Evolutionary conservation across 371 early-diverging fungal species (phyloP).

Genomic region (Mucor saturninus): DNA sequence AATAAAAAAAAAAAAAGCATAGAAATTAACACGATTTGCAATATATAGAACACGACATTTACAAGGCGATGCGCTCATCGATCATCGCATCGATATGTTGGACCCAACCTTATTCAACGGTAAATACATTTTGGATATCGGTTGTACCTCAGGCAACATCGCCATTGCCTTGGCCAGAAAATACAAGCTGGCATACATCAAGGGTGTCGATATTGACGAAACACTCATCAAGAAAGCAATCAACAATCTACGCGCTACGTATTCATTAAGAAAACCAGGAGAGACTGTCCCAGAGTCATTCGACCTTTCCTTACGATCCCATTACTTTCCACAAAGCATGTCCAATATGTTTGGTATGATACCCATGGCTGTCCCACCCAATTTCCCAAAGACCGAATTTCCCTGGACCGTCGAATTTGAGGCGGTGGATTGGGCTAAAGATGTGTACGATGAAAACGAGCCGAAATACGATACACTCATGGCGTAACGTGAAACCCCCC

Average conservation of each 20-base stretch:
- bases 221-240: conserved; percentile 69
- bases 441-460: conserved; percentile 41
- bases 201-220: conserved; percentile 84
- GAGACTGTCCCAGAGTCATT: conserved; percentile 4
- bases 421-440: conserved; percentile 37
- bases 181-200: conserved; percentile 47
- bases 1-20: not conserved
- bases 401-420: conserved; percentile 70
- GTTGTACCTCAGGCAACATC: conserved; percentile 84
- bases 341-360: conserved; percentile 61
- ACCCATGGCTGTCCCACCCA: conserved; percentile 38
- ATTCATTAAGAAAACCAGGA: conserved; percentile 45
- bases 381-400: conserved; percentile 34
- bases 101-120: conserved; percentile 56
- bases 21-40: too few species aligned
- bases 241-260: conserved; percentile 42
- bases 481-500: conserved; percentile 34
- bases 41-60: conserved; percentile 26
- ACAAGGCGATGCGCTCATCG: conserved; percentile 30
- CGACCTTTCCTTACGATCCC: conserved; percentile 36
- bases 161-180: conserved; percentile 64
- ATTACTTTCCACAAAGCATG: conserved; percentile 71
- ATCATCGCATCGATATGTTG: conserved; percentile 68
- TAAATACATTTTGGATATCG: conserved; percentile 80
- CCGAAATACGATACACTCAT: conserved; percentile 58